Evolutionary conservation across 768 basidiomycete species (phyloP).

Genomic region (Lentinula sp.): DNA sequence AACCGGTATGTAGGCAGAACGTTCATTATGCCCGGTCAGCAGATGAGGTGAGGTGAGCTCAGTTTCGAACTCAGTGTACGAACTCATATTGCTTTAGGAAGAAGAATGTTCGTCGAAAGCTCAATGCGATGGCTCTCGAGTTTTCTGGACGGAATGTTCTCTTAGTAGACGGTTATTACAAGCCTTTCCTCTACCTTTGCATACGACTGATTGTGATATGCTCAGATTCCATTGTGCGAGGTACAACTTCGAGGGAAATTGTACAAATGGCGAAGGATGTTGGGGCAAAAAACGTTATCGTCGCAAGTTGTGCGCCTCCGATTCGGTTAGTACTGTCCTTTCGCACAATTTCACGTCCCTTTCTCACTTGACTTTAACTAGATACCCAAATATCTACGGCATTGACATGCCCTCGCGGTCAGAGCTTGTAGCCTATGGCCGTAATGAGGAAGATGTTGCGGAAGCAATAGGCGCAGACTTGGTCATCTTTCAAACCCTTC

Average conservation of each 20-base stretch:
- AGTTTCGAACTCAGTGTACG: not conserved
- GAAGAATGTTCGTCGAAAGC: slow-evolving; percentile 91
- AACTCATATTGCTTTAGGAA: slow-evolving; percentile 37
- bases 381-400: slow-evolving; percentile 93
- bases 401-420: slow-evolving; percentile 98
- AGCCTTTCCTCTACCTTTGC: not conserved
- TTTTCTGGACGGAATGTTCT: slow-evolving; percentile 90
- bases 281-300: slow-evolving; percentile 91
- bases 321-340: slow-evolving; percentile 55
- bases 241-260: slow-evolving; percentile 98
- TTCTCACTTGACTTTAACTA: slow-evolving; percentile 15
- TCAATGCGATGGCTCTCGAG: slow-evolving; percentile 98
- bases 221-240: slow-evolving; percentile 94
- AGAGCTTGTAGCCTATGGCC: slow-evolving; percentile 85
- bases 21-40: slow-evolving; percentile 99
- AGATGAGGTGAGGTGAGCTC: slow-evolving; percentile 59
- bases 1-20: slow-evolving; percentile 98
- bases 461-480: slow-evolving; percentile 88
- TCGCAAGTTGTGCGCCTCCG: slow-evolving; percentile 95
- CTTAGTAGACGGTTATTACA: slow-evolving; percentile 80
- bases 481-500: slow-evolving; percentile 90
- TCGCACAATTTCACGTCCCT: not conserved
- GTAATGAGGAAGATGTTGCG: slow-evolving; percentile 68
- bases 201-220: not conserved
- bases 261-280: slow-evolving; percentile 99